These are phyloP conservation scores for Lavandula angustifolia DNA, from an alignment of 257 asterid genomes.

Conservation along the genomic window DNA sequence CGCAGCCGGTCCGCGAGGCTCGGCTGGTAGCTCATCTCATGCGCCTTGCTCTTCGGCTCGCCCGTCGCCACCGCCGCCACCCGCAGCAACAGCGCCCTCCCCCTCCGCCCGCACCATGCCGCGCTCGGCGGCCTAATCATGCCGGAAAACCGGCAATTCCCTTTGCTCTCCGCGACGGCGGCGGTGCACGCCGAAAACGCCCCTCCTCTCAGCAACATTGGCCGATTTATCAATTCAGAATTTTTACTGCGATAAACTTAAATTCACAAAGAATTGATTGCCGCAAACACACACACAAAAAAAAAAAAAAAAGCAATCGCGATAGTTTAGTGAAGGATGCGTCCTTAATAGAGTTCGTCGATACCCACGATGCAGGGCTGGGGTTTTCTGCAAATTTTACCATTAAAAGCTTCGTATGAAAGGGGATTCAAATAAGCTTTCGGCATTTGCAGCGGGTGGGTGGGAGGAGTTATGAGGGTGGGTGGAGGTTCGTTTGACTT, in stretches of 20 bases:
- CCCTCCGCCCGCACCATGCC: constrained; percentile 16
- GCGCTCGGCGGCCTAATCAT: constrained; percentile 32
- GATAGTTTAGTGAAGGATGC: background rate
- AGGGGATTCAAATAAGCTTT: background rate
- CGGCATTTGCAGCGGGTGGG: background rate
- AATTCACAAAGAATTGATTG: constrained; percentile 31
- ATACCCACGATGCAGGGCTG: constrained; percentile 36
- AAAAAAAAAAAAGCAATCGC: background rate
- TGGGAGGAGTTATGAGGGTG: background rate
- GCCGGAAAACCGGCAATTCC: constrained; percentile 31
- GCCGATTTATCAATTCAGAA: constrained; percentile 14
- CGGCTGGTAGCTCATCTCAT: constrained; percentile 45
- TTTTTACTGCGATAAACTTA: constrained; percentile 14
- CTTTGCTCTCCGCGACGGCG: constrained; percentile 30
- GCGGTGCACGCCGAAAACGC: constrained; percentile 48
- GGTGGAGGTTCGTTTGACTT: constrained; percentile 22
- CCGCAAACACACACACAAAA: constrained; percentile 26
- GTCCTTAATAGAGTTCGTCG: constrained; percentile 34
- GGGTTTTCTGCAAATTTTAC: constrained; percentile 7
- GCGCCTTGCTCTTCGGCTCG: constrained; percentile 50
- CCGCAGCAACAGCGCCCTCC: constrained; percentile 27
- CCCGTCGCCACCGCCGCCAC: constrained; percentile 63
- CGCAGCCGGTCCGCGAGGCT: constrained; percentile 82
- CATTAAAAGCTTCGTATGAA: background rate
- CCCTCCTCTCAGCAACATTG: constrained; percentile 49